phyloP scores from a whole-genome alignment of 768 basidiomycete genomes.

The Hericium alpestre region DNA sequence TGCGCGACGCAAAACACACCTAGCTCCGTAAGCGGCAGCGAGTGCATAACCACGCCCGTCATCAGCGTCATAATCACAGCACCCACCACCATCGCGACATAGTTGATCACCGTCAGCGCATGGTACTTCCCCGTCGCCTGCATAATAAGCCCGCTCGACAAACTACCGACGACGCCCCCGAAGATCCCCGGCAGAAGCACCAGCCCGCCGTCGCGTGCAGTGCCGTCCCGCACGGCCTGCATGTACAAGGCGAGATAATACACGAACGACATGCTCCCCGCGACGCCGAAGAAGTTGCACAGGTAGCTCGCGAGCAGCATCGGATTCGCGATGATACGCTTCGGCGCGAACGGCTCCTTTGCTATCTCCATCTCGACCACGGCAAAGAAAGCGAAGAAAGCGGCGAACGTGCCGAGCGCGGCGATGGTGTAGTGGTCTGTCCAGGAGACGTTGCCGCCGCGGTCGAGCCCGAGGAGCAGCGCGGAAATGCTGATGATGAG shows the following conservation, averaged over 20 bases:
- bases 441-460: constrained; percentile 25
- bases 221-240: constrained; percentile 42
- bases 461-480: constrained; percentile 48
- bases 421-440: constrained; percentile 15
- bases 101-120: constrained; percentile 34
- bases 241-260: constrained; percentile 49
- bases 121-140: constrained; percentile 52
- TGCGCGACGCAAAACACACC: background rate
- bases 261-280: constrained; percentile 31
- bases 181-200: constrained; percentile 40
- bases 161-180: constrained; percentile 37
- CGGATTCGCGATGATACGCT: constrained; percentile 38
- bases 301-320: constrained; percentile 44
- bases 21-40: constrained; percentile 24
- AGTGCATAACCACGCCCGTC: constrained; percentile 29
- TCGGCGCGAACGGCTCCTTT: constrained; percentile 50
- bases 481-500: constrained; percentile 46
- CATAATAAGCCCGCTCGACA: constrained; percentile 42
- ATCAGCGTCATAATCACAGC: constrained; percentile 26
- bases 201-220: constrained; percentile 39
- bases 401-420: constrained; percentile 8
- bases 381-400: constrained; percentile 24
- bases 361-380: constrained; percentile 40
- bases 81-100: constrained; percentile 29
- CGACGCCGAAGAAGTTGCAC: constrained; percentile 49